Conservation (phyloP, 2,329 filamentous ascomycete genomes). For the Microdochium trichocladiopsis region DNA sequence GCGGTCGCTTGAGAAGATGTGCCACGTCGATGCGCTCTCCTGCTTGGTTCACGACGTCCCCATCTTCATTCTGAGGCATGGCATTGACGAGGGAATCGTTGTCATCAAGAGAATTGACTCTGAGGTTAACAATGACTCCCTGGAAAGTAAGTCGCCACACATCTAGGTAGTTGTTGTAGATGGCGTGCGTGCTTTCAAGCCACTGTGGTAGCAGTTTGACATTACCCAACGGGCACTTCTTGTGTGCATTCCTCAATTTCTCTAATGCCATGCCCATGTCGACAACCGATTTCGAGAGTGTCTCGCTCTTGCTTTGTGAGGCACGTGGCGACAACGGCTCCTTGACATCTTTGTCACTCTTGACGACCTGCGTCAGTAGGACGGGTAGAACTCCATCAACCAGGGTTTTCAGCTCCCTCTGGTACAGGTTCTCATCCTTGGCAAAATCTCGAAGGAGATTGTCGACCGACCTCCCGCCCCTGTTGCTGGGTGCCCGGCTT, state of each 20-base stretch:
- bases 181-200: slow-evolving; percentile 69
- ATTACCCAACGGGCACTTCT: slow-evolving; percentile 68
- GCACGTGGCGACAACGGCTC: slow-evolving; percentile 59
- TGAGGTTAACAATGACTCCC: slow-evolving; percentile 88
- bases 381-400: slow-evolving; percentile 95
- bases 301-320: slow-evolving; percentile 44
- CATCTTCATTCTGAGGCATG: slow-evolving; percentile 54
- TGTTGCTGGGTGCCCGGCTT: slow-evolving; percentile 61
- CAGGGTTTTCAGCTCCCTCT: slow-evolving; percentile 82
- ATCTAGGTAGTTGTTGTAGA: slow-evolving; percentile 80
- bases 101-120: slow-evolving; percentile 57
- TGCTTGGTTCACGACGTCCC: slow-evolving; percentile 62
- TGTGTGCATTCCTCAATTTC: slow-evolving; percentile 73
- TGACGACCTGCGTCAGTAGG: slow-evolving; percentile 76
- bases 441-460: slow-evolving; percentile 76
- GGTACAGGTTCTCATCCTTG: slow-evolving; percentile 81
- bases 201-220: slow-evolving; percentile 68
- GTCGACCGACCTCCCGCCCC: slow-evolving; percentile 60
- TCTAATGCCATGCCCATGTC: slow-evolving; percentile 91
- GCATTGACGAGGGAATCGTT: slow-evolving; percentile 53
- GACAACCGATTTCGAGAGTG: slow-evolving; percentile 78
- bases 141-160: slow-evolving; percentile 92
- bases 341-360: slow-evolving; percentile 58
- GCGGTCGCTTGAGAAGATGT: slow-evolving; percentile 80
- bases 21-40: slow-evolving; percentile 93